Base-by-base conservation (phyloP, 1,139 yeast species). In the Blastobotrys apis region DNA sequence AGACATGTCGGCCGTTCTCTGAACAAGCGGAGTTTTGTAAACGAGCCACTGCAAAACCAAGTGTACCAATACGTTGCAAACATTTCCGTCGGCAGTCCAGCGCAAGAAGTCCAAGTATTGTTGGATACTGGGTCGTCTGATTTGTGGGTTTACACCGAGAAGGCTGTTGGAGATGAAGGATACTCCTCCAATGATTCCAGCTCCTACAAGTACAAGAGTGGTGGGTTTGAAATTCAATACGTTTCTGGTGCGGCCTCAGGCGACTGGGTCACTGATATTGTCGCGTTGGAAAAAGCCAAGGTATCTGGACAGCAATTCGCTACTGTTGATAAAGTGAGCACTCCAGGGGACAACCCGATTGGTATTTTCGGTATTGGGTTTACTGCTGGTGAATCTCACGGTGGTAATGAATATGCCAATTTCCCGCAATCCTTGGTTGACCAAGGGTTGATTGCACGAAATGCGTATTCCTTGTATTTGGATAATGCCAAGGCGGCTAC, bases 391-490 rank as follows among this genome's bases (percentile, higher is more conserved):
- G 50, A 47, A 31, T 39, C 45, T 17, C 21, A 36, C 25, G 33
- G 30, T 5, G 27, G 17, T 6, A 39, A 37, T 10, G 21, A 41
- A 33, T 62, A 62, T 43, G 41, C 47, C 44, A 74, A 74, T 58
- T 60, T 72, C 47, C 83, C 83, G n/a, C 54, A 62, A 36, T 66
- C 65, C 44, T 62, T 78, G 63, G 69, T 66, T 53, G 59, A 64
- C 43, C 70, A 69, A 49, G 80, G 81, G 1, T 46, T 64, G 40
- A 75, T 76, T 53, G 56, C 66, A 40, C 67, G 68, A 45, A 65
- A 59, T 33, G 75, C 75, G 9, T 79, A 75, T 61, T 77, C 82
- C 5, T 62, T 79, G 48, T 78, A 71, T 57, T 68, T 79, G 52
- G 67, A 71, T 45, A 63, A 68, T 37, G 53, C 64, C 29, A 63